phyloP scores from a whole-genome alignment of 495 filamentous ascomycete species.

The Trichoderma erinaceum region DNA sequence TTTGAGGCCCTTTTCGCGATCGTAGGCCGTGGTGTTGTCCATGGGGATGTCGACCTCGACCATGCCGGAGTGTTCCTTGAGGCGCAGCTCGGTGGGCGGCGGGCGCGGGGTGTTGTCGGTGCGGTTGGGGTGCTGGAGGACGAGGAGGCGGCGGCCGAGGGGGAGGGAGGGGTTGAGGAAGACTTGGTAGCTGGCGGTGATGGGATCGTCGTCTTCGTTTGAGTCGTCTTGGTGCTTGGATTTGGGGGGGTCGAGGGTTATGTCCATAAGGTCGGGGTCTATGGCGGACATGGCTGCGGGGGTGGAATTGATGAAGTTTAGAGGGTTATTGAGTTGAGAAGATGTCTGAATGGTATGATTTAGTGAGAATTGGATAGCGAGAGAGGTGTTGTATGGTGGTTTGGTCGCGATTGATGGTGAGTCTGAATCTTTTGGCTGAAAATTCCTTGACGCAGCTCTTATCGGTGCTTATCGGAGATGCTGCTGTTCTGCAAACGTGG shows the following conservation, averaged over 20 bases:
- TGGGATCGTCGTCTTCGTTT: conserved; percentile 36
- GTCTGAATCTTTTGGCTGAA: not conserved
- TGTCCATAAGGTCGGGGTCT: conserved; percentile 13
- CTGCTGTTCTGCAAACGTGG: not conserved
- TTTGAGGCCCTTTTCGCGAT: conserved; percentile 40
- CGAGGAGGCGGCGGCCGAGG: conserved; percentile 36
- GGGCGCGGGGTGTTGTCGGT: conserved; percentile 29
- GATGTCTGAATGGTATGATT: not conserved
- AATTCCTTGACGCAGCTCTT: conserved; percentile 1
- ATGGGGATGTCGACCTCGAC: conserved; percentile 44
- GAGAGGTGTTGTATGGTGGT: not conserved
- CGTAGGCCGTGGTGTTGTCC: conserved; percentile 34
- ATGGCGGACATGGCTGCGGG: not conserved
- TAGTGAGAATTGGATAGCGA: not conserved
- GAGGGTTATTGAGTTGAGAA: not conserved
- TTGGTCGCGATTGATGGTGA: not conserved
- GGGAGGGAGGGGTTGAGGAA: conserved; percentile 42
- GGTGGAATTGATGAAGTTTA: not conserved
- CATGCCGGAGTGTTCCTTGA: conserved; percentile 41
- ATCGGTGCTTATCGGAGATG: not conserved
- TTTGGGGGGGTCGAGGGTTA: not conserved
- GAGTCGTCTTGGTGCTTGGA: not conserved
- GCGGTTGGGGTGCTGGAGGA: conserved; percentile 41
- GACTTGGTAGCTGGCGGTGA: conserved; percentile 42
- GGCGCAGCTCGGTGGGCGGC: conserved; percentile 32